A percentile compares a stretch with the other conserved stretches of the same genome.
Evolutionary conservation across 805 yeast genomes (phyloP).

Genomic region (Ogataea allantospora): DNA sequence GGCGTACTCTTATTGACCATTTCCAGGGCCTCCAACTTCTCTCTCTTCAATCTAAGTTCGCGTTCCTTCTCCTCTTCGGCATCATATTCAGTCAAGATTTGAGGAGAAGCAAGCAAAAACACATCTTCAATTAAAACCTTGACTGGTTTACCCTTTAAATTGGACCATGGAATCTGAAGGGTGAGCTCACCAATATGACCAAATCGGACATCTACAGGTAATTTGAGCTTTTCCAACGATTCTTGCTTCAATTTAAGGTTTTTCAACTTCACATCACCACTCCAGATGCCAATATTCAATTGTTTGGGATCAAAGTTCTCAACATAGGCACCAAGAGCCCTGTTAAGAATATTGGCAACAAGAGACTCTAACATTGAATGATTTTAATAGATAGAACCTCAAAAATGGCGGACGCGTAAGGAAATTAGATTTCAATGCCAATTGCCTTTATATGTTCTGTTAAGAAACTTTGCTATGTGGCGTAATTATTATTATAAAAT

Average conservation of each 20-base stretch:
- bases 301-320: slow-evolving; percentile 96
- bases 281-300: slow-evolving; percentile 93
- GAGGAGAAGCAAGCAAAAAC: slow-evolving; percentile 77
- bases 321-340: slow-evolving; percentile 70
- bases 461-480: slow-evolving; percentile 12
- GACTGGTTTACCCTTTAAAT: slow-evolving; percentile 88
- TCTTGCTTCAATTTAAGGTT: slow-evolving; percentile 81
- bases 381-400: background rate
- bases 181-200: slow-evolving; percentile 91
- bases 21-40: slow-evolving; percentile 66
- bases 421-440: background rate
- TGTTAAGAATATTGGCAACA: slow-evolving; percentile 60
- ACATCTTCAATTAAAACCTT: slow-evolving; percentile 84
- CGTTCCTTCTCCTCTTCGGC: slow-evolving; percentile 58
- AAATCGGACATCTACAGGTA: slow-evolving; percentile 83
- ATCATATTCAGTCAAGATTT: slow-evolving; percentile 52
- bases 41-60: slow-evolving; percentile 58
- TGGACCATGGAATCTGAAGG: slow-evolving; percentile 95
- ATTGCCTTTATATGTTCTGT: slow-evolving; percentile 1
- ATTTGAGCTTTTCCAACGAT: slow-evolving; percentile 78
- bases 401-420: background rate
- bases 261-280: slow-evolving; percentile 88
- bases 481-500: slow-evolving; percentile 6
- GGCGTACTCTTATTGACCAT: slow-evolving; percentile 50
- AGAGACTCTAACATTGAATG: slow-evolving; percentile 28